Evolutionary conservation across 768 basidiomycete genomes (phyloP), one percentile per base, ranked within the genome.

Genomic region (Ramaria rubella): DNA sequence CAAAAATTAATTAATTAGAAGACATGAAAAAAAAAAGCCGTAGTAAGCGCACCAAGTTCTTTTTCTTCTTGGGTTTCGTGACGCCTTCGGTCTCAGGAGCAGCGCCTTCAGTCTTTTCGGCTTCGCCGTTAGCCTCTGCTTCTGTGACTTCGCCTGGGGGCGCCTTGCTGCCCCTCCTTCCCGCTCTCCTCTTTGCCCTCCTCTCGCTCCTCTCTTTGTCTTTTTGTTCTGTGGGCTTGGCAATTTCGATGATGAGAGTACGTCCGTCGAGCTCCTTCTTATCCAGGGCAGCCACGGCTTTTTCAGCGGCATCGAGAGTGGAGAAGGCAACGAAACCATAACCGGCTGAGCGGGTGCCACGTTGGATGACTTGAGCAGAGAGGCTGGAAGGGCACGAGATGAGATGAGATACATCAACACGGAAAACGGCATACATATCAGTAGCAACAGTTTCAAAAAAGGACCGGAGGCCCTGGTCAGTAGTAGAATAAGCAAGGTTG

Each of bases 401-500:
- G 11, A 51, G 56, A 56, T 30, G 59, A 48, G 8, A 17, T 29
- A 3, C 15, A 59, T 68, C 56, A 54, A 62, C 31, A 60, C 70
- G 72, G 66, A 30, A 55, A 46, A 29, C n/a, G 67, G 82, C 86
- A 68, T 78, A 94, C 93, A 94, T 85, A 73, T 91, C 90, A 77
- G 75, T 81, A 73, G 81, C 78, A 69, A 91, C 85, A 69, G 87
- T 87, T 73, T 80, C 86, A 80, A 94, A 95, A 80, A 95, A 87
- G 73, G 88, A 77, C 86, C 83, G 88, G 77, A 95, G 86, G 83
- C 89, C 89, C 75, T 91, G 87, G 80, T 92, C 90, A 79, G 87
- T 90, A 64, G 90, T 92, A 69, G 84, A 78, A 75, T 94, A 95
- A 77, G 90, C 83, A 79, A 95, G 91, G 77, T 95, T 95, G 66